Percentiles rank a stretch among this genome's conserved stretches.
Conservation (phyloP, 495 filamentous ascomycete genomes). For the Lophium mytilinum region DNA sequence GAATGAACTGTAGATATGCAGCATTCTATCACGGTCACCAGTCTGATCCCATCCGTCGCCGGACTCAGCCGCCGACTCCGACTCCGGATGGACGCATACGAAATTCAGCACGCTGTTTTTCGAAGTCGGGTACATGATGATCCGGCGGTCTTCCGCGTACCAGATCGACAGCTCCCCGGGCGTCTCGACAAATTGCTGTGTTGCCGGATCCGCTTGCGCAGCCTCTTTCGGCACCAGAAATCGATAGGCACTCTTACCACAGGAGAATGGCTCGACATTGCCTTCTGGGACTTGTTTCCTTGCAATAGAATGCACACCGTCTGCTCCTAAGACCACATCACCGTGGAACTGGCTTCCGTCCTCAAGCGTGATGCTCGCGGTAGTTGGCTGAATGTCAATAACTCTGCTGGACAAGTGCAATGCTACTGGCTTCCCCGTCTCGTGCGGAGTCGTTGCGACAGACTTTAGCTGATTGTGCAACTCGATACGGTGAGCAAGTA, state of each 20-base stretch:
- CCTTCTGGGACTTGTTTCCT: conserved; percentile 28
- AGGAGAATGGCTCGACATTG: conserved; percentile 36
- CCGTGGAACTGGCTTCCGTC: conserved; percentile 17
- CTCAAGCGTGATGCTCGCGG: conserved; percentile 13
- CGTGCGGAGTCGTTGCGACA: conserved; percentile 15
- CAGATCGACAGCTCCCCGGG: conserved; percentile 43
- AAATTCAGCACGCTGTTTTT: conserved; percentile 52
- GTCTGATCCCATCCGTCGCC: conserved; percentile 41
- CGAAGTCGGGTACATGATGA: conserved; percentile 53
- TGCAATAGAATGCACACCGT: conserved; percentile 28
- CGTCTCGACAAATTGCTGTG: conserved; percentile 34
- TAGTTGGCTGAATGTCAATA: neutral
- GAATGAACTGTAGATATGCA: conserved; percentile 46
- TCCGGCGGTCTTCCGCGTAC: conserved; percentile 42
- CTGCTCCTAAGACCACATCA: conserved; percentile 30
- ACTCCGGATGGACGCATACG: conserved; percentile 49
- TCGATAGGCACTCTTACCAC: conserved; percentile 53
- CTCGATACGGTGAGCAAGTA: conserved; percentile 28
- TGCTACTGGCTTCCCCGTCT: conserved; percentile 22
- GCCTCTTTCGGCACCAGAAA: conserved; percentile 45
- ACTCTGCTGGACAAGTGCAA: conserved; percentile 8
- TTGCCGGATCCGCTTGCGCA: conserved; percentile 41
- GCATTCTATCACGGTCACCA: conserved; percentile 39
- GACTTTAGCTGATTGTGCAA: conserved; percentile 25
- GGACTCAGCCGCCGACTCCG: conserved; percentile 14